These are phyloP conservation scores for Neurospora sp. DNA, from an alignment of 495 filamentous ascomycete species.

Conservation along the genomic window DNA sequence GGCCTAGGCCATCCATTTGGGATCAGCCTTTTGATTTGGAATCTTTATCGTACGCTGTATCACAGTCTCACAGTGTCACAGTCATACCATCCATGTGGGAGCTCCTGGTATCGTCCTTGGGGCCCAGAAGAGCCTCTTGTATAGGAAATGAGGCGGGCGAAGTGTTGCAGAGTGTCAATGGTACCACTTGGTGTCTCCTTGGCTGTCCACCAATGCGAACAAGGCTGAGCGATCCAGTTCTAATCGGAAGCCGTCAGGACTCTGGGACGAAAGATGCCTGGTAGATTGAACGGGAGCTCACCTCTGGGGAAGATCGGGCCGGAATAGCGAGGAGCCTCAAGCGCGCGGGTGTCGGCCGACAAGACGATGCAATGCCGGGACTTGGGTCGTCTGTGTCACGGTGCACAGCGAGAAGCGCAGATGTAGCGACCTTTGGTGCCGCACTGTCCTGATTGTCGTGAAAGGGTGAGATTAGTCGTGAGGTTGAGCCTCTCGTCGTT, in stretches of 20 bases:
- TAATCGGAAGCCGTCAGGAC: background rate
- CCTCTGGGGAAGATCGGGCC: background rate
- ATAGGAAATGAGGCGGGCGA: background rate
- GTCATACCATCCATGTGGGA: background rate
- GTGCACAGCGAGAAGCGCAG: background rate
- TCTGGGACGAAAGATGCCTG: background rate
- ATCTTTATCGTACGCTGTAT: background rate
- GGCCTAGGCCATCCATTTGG: background rate
- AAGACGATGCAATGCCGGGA: background rate
- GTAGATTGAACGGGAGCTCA: background rate
- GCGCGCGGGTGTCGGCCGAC: background rate
- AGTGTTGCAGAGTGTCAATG: background rate
- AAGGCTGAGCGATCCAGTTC: background rate
- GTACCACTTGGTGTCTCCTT: background rate
- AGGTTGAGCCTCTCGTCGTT: background rate
- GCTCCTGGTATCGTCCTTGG: background rate
- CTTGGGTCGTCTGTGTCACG: background rate
- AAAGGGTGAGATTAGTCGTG: background rate
- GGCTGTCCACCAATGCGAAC: background rate
- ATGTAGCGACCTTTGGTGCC: background rate
- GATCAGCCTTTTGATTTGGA: background rate
- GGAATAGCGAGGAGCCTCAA: background rate
- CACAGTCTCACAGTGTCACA: background rate
- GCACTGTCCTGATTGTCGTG: background rate
- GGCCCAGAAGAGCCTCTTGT: background rate